Evolutionary conservation across 176 grass and related monocot genomes (phyloP), one percentile per base, ranked within the genome.

Genomic region (Thalia dealbata): DNA sequence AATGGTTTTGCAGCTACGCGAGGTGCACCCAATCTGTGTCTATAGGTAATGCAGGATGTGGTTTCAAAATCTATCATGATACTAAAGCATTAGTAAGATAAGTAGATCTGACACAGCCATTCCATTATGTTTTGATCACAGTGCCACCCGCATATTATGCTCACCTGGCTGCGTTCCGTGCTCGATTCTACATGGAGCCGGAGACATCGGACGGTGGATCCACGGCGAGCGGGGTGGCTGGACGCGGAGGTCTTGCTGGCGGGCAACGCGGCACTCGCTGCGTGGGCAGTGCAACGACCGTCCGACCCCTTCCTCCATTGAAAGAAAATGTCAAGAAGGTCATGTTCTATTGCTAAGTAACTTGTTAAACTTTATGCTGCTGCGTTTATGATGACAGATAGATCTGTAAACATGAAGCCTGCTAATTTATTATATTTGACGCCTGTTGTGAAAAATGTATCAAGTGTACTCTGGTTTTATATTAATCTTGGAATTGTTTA

Each of bases 291-390:
- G 84, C 44, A 58, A 67, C 44, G 50, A 67, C 80, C n/a, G 92
- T 96, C 25, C 84, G 69, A 56, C 88, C 92, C n/a, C 92, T 96
- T 67, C 92, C 92, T 0, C 81, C 82, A 1, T 81, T 96, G 18
- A 91, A 91, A 73, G 92, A 96, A 60, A 96, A 85, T 27, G 88
- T 96, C 10, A 96, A 96, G 79, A 88, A 19, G 21, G 92, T 91
- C 61, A 96, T 96, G 92, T 96, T 91, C 72, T 96, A 96, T 60
- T 96, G 92, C 61, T 96, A 76, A 88, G 5, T 13, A 76, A 88
- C 45, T 13, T 48, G 1, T 48, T 48, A 48, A 48, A 48, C 10
- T 48, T 48, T 48, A 48, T 48, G 45, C 5, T 9, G 4, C 3
- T 38, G 4, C 45, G 45, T 48, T 48, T 8, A 48, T 48, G 3